Evolutionary conservation across 345 rosid species (phyloP).

Genomic region (Citrus sp.): DNA sequence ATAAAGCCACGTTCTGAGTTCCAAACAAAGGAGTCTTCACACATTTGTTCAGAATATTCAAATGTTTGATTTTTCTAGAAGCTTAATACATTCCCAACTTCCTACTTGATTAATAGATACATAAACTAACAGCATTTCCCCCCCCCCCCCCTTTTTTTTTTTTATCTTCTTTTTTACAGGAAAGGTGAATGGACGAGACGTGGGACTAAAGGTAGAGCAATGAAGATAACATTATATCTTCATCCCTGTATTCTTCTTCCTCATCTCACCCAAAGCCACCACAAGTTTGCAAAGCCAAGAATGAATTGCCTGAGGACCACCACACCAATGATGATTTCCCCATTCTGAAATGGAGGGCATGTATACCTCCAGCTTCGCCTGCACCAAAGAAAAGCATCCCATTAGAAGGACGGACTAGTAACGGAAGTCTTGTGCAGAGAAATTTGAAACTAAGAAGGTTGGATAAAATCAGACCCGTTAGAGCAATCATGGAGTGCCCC

Average conservation of each 20-base stretch:
- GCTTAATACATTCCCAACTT: background rate
- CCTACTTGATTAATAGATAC: background rate
- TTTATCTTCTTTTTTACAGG: background rate
- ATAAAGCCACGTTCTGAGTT: background rate
- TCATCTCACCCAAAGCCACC: slow-evolving; percentile 1
- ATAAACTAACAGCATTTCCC: no score
- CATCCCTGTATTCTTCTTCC: background rate
- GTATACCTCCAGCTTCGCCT: slow-evolving; percentile 21
- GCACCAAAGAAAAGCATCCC: slow-evolving; percentile 3
- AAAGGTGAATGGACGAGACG: background rate
- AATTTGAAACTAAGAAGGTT: background rate
- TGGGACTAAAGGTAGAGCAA: background rate
- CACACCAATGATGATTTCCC: background rate
- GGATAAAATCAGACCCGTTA: slow-evolving; percentile 20
- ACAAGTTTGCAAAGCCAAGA: slow-evolving; percentile 57
- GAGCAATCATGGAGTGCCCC: slow-evolving; percentile 18
- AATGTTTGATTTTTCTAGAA: background rate
- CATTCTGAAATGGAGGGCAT: slow-evolving; percentile 2
- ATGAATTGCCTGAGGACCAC: slow-evolving; percentile 58
- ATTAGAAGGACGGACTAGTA: background rate
- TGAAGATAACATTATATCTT: background rate
- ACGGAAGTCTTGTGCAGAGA: background rate
- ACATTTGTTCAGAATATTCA: background rate
- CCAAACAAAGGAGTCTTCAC: background rate
- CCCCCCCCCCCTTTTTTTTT: no score